Evolutionary conservation across 2,329 filamentous ascomycete species (phyloP), one percentile per base, ranked within the genome.

Genomic region (Colletotrichum sp.): DNA sequence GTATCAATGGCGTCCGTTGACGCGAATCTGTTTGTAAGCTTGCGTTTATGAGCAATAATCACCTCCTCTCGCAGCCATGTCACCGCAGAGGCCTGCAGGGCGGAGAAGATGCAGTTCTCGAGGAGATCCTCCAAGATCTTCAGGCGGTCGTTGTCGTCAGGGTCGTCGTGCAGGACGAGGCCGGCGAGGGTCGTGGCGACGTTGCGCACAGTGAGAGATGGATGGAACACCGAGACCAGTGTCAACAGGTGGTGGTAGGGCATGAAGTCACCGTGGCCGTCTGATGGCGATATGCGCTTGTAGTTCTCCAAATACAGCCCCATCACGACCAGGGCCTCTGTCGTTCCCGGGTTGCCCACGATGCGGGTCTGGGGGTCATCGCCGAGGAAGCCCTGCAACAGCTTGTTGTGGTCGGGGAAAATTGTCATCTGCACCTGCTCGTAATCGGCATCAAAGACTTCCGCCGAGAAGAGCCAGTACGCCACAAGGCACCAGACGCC

Each of bases 51-150:
- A 5, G 90, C 88, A 6, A 86, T 82, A 10, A 92, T 86, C 18
- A 93, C 84, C 80, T 93, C 92, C 79, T 93, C 92, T 70, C 91
- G 89, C 39, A 93, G 83, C 92, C 92, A 94, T 6, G 88, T 88
- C 6, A 93, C 88, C 1, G 92, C 92, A 57, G 90, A 91, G 10
- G 90, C 92, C 81, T 93, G 92, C 49, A 94, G 86, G 1, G 89
- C 87, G 3, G 91, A 87, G 79, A 92, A 93, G 78, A 91, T 88
- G 85, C 92, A 93, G 81, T 93, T 92, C 82, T 93, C 91, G 15
- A 94, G 84, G 15, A 93, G 87, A 80, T 94, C 92, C 69, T 92
- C 90, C 10, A 94, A 87, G 77, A 94, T 93, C 32, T 88, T 87
- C 18, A 94, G 84, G 7, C 92, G 88, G 80, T 90, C 88, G 5